Percentiles rank a stretch among this genome's conserved stretches.
Evolutionary conservation across 768 basidiomycete genomes (phyloP).

Genomic region (Xerocomellus chrysenteron): DNA sequence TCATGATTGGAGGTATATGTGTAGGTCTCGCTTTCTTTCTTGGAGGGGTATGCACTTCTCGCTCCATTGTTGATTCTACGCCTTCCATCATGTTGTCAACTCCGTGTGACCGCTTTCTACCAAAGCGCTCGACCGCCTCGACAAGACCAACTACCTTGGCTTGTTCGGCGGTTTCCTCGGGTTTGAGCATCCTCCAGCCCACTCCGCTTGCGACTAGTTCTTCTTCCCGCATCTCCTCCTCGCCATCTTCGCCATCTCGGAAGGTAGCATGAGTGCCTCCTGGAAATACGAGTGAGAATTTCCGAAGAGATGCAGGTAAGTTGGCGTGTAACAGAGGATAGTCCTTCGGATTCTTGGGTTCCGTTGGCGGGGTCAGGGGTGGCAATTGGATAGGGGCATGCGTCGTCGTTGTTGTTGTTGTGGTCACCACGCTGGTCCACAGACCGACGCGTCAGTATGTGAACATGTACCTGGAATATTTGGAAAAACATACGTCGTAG

Average conservation of each 20-base stretch:
- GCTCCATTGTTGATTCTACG: conserved; percentile 55
- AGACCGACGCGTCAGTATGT: conserved; percentile 24
- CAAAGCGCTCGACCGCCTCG: conserved; percentile 84
- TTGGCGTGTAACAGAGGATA: conserved; percentile 77
- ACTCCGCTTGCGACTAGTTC: conserved; percentile 61
- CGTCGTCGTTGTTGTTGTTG: conserved; percentile 87
- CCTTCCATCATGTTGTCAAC: conserved; percentile 70
- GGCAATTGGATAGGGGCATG: conserved; percentile 88
- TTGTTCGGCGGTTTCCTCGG: conserved; percentile 55
- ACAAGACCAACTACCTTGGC: conserved; percentile 59
- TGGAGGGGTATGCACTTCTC: conserved; percentile 50
- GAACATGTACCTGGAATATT: neutral
- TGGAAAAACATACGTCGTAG: conserved; percentile 64
- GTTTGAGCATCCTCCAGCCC: conserved; percentile 76
- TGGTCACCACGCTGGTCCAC: conserved; percentile 72
- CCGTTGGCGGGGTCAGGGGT: conserved; percentile 63
- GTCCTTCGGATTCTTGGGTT: conserved; percentile 74
- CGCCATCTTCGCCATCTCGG: conserved; percentile 62
- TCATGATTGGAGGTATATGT: conserved; percentile 57
- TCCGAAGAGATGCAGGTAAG: conserved; percentile 69
- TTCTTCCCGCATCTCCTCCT: conserved; percentile 70
- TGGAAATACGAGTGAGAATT: conserved; percentile 78
- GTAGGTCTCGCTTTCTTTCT: conserved; percentile 76
- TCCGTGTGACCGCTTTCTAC: conserved; percentile 55
- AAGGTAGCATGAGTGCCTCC: conserved; percentile 80